Percentiles rank a stretch among this genome's conserved stretches.
phyloP scores from a whole-genome alignment of 2,329 filamentous ascomycete species.

The Lecanicillium sp. region DNA sequence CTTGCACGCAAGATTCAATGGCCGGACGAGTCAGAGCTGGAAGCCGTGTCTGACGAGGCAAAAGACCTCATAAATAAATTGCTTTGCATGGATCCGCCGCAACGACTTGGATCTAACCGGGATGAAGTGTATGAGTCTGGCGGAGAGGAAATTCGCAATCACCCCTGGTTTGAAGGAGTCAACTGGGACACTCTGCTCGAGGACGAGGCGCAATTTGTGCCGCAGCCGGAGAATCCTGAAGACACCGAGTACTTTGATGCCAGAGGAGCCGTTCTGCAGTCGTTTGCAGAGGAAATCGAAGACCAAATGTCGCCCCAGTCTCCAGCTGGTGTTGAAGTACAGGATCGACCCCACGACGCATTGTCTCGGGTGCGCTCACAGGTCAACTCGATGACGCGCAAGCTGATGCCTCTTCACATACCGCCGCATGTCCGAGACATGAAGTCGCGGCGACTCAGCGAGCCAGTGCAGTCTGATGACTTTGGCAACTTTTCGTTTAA shows the following conservation, averaged over 20 bases:
- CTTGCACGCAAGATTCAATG: slow-evolving; percentile 82
- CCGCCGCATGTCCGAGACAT: slow-evolving; percentile 91
- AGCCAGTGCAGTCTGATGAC: slow-evolving; percentile 82
- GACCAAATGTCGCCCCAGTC: slow-evolving; percentile 74
- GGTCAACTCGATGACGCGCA: slow-evolving; percentile 78
- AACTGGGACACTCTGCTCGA: slow-evolving; percentile 90
- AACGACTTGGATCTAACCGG: slow-evolving; percentile 77
- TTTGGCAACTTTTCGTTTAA: slow-evolving; percentile 97
- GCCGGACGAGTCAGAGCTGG: slow-evolving; percentile 74
- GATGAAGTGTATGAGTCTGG: slow-evolving; percentile 77
- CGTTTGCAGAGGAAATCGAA: slow-evolving; percentile 90
- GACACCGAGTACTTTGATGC: slow-evolving; percentile 98
- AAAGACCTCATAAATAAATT: slow-evolving; percentile 92
- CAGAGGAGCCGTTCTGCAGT: slow-evolving; percentile 82
- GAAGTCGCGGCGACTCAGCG: slow-evolving; percentile 80
- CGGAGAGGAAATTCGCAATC: slow-evolving; percentile 82
- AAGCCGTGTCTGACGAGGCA: slow-evolving; percentile 71
- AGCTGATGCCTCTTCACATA: slow-evolving; percentile 91
- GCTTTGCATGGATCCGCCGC: slow-evolving; percentile 73
- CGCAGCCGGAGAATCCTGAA: slow-evolving; percentile 85
- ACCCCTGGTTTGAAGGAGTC: slow-evolving; percentile 80
- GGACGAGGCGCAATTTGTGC: slow-evolving; percentile 93
- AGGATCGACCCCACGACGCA: slow-evolving; percentile 89
- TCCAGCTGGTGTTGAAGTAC: slow-evolving; percentile 65
- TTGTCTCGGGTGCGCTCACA: slow-evolving; percentile 83